These are phyloP conservation scores for Pisolithus orientalis DNA, from an alignment of 768 basidiomycete genomes.

Conservation along the genomic window DNA sequence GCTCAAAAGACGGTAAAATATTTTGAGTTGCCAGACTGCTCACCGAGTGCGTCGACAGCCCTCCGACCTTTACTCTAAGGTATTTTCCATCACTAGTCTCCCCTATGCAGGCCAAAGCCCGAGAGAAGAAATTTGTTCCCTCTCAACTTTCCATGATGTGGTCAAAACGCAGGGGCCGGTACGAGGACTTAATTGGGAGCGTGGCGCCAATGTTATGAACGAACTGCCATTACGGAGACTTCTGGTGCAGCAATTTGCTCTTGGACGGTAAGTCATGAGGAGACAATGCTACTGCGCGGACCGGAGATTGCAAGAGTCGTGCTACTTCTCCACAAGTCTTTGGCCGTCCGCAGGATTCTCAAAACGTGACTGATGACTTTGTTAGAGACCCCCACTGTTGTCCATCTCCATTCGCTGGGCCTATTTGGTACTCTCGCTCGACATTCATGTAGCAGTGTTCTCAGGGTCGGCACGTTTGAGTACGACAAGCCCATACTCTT, in stretches of 20 bases:
- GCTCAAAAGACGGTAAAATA: slow-evolving; percentile 54
- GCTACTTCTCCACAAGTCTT: slow-evolving; percentile 55
- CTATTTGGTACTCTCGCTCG: background rate
- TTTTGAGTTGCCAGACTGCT: slow-evolving; percentile 74
- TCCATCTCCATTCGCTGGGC: background rate
- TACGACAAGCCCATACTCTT: slow-evolving; percentile 46
- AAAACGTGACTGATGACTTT: slow-evolving; percentile 54
- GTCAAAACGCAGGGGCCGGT: slow-evolving; percentile 54
- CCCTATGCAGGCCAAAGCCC: too few relatives aligned
- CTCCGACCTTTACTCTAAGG: slow-evolving; percentile 56
- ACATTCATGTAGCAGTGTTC: slow-evolving; percentile 30
- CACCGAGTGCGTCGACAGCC: slow-evolving; percentile 61
- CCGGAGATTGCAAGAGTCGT: slow-evolving; percentile 52
- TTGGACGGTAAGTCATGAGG: slow-evolving; percentile 33
- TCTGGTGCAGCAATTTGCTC: too few relatives aligned
- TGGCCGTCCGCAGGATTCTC: slow-evolving; percentile 52
- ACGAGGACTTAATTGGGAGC: slow-evolving; percentile 68
- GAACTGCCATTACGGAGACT: background rate
- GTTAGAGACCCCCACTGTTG: slow-evolving; percentile 3
- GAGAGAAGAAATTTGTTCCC: too few relatives aligned
- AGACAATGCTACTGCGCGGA: slow-evolving; percentile 55
- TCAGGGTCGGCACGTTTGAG: slow-evolving; percentile 59
- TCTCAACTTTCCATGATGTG: slow-evolving; percentile 43
- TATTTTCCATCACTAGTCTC: slow-evolving; percentile 14
- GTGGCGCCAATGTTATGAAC: slow-evolving; percentile 34